Evolutionary conservation across 371 early-diverging fungal genomes (phyloP), one percentile per base, ranked within the genome.

Genomic region (Lichtheimia ornata): DNA sequence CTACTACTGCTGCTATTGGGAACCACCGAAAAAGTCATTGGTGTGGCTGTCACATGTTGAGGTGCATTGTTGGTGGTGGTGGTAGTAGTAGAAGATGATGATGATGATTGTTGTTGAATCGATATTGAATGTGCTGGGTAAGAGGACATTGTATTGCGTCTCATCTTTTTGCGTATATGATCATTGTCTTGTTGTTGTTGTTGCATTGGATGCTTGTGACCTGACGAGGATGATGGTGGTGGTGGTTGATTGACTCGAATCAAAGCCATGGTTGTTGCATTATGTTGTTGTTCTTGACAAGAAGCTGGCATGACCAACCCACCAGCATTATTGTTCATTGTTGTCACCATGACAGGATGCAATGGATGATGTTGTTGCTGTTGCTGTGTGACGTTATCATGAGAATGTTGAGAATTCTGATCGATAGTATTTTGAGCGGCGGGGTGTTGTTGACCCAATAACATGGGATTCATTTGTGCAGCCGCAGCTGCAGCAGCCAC

Each of bases 91-190:
- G 47, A 4, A 4, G 44, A 13, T 4, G 17, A 42, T 56, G 17
- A 24, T 41, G 15, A 45, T n/a, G 4, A 53, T 53, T 12, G 51
- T 61, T 61, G 61, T 45, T 18, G 61, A 43, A 53, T 43, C 44
- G 27, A 52, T 53, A 30, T 44, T 27, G 58, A 52, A 18, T 63
- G 58, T 1, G 58, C 22, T 4, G 58, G 64, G 12, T 50, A 63
- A 42, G 64, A 58, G 15, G 64, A 63, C 57, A 63, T 51, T 12
- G 64, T 63, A 18, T 63, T 58, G 18, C 64, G 42, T 18, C 64
- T 42, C 22, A 56, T 56, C 45, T 63, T 63, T 53, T 58, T 63
- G 20, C 64, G 52, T 22, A 47, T 5, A 47, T 47, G 47, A 18
- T 47, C 22, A 47, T 22, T 22, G 47, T 18, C 22, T n/a, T 43